Base-by-base conservation (phyloP, 352 stramenopile species). In the Halophytophthora batemanensis region DNA sequence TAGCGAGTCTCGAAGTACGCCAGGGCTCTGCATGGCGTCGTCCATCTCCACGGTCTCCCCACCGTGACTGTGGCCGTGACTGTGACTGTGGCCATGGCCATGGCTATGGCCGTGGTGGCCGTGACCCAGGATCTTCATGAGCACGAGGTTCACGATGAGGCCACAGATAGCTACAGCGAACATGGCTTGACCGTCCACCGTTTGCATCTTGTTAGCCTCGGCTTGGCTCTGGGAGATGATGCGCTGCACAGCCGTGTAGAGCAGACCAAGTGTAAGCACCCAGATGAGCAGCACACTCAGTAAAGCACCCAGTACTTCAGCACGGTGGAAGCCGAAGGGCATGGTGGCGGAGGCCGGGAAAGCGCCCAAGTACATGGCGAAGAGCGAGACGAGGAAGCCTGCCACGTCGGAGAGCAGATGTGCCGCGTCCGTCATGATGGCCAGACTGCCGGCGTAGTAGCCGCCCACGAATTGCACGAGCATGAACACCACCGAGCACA, bases 281-380 rank as follows among this genome's bases (percentile, higher is more conserved):
- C 91, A 97, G 49, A 99, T 96, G 48, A 93, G 78, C 28, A 97
- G 46, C 50, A 99, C 96, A 45, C 82, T 98, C 37, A 97, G 79
- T 3, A 99, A 60, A 19, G 97, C 97, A 8, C 95, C 96, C 4
- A 99, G 73, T 12, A 98, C 95, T 65, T 99, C 97, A 2, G 92
- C 96, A 40, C 97, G 82, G 53, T 98, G 87, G 50, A 97, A 96
- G n/a, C 97, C 97, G 70, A 97, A 99, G 0, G 94, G 97, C 68
- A 96, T 86, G 21, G 45, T 50, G 7, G 78, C 71, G 2, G 69
- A 77, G 10, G 79, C 69, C 1, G 83, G 68, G 2, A 80, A 65
- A 21, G 82, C 63, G 13, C 66, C 75, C 22, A 90, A 61, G 52
- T 87, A 90, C 61, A 93, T 85, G 48, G 83, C 83, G 45, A 92